phyloP scores from a whole-genome alignment of 2,329 filamentous ascomycete genomes.

The Fusarium cicatricum region DNA sequence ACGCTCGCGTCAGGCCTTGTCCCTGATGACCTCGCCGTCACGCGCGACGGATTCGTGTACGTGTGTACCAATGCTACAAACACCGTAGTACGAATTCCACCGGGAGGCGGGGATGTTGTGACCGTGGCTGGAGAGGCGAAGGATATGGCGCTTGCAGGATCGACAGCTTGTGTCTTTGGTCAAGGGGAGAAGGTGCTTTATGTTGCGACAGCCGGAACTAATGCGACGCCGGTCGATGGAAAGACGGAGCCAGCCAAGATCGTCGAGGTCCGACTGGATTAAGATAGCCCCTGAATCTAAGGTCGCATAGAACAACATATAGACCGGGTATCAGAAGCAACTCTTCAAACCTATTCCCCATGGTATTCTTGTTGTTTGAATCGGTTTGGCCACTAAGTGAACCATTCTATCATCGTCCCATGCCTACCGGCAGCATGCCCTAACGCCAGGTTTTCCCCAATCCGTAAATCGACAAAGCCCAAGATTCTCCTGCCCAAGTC shows the following conservation, averaged over 20 bases:
- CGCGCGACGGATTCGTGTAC: slow-evolving; percentile 30
- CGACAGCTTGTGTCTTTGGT: slow-evolving; percentile 25
- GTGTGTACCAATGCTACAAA: slow-evolving; percentile 33
- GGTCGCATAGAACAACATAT: neutral
- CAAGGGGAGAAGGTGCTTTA: slow-evolving; percentile 22
- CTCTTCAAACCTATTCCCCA: slow-evolving; percentile 8
- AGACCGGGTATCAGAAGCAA: slow-evolving; percentile 2
- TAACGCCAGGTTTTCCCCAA: slow-evolving; percentile 40
- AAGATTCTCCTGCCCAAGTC: neutral
- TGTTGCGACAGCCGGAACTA: slow-evolving; percentile 24
- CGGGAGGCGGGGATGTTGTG: neutral
- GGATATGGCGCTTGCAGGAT: slow-evolving; percentile 18
- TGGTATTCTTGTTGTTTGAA: slow-evolving; percentile 10
- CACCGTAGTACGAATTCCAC: slow-evolving; percentile 20
- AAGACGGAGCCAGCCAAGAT: slow-evolving; percentile 34
- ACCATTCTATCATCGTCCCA: slow-evolving; percentile 33
- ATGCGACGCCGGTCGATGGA: slow-evolving; percentile 24
- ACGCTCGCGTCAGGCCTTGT: slow-evolving; percentile 20
- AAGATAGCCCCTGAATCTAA: neutral
- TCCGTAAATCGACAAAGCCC: slow-evolving; percentile 35
- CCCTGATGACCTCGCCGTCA: slow-evolving; percentile 30
- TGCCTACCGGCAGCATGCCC: slow-evolving; percentile 35
- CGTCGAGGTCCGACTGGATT: slow-evolving; percentile 19
- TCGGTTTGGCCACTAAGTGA: slow-evolving; percentile 17
- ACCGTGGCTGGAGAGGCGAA: slow-evolving; percentile 16